These are phyloP conservation scores for Paratrypanosoma confusum DNA, from an alignment of 208 protist species.

Conservation along the genomic window DNA sequence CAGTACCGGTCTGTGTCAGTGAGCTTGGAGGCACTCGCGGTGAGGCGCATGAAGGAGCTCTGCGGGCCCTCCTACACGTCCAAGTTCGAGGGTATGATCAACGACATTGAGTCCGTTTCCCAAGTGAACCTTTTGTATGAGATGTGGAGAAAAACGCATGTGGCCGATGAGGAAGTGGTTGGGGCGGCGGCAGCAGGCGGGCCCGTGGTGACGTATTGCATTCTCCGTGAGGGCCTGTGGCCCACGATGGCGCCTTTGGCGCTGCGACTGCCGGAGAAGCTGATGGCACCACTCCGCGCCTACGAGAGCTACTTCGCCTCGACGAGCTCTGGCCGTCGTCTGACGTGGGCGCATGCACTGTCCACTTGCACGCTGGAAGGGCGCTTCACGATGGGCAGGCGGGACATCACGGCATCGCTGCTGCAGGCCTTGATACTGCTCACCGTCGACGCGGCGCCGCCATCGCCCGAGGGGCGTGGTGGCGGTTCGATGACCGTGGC, in stretches of 20 bases:
- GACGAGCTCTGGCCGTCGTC: constrained; percentile 47
- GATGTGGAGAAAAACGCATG: not conserved
- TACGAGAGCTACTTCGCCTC: constrained; percentile 46
- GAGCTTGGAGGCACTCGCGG: constrained; percentile 85
- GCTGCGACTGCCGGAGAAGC: constrained; percentile 21
- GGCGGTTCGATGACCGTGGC: no score
- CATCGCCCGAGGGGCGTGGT: no score
- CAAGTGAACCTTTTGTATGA: not conserved
- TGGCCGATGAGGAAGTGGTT: not conserved
- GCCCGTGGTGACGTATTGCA: constrained; percentile 14
- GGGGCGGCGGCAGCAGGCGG: not conserved
- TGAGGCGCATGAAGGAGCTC: constrained; percentile 87
- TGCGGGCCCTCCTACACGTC: constrained; percentile 89
- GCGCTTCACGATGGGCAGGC: constrained; percentile 28
- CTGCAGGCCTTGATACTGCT: constrained; percentile 87
- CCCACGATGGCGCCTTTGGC: constrained; percentile 39
- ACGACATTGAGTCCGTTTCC: constrained; percentile 20
- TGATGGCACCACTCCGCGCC: constrained; percentile 33
- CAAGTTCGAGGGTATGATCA: constrained; percentile 95
- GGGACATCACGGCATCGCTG: constrained; percentile 85
- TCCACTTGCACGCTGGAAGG: constrained; percentile 19
- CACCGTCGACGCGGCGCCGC: no score
- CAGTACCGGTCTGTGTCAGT: constrained; percentile 58
- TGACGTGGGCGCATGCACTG: constrained; percentile 87
- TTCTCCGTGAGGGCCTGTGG: constrained; percentile 90